phyloP scores from a whole-genome alignment of 306 rosid species.

The Sophora flavescens region DNA sequence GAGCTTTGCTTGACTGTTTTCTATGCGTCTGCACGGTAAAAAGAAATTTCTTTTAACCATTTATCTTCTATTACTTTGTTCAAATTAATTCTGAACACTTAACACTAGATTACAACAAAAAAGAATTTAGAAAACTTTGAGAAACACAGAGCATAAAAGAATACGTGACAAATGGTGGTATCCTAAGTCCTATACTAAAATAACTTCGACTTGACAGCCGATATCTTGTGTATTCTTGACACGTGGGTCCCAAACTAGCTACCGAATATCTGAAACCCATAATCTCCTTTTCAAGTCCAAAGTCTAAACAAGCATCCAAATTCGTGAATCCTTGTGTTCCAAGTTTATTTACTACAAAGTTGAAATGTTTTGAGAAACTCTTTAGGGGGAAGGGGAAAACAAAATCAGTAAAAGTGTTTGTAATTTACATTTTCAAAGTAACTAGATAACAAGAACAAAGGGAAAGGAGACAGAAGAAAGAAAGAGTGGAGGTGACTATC shows the following conservation, averaged over 20 bases:
- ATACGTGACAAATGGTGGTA: background rate
- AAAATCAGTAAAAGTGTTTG: background rate
- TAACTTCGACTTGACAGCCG: conserved; percentile 7
- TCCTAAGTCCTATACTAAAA: conserved; percentile 12
- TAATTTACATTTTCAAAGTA: background rate
- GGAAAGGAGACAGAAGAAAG: background rate
- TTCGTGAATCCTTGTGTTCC: background rate
- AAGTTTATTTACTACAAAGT: conserved; percentile 5
- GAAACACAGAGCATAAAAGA: conserved; percentile 28
- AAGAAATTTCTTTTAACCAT: background rate
- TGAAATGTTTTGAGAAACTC: conserved; percentile 6
- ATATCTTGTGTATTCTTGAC: background rate
- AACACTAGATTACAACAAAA: background rate
- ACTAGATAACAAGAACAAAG: conserved; percentile 7
- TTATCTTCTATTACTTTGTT: conserved; percentile 1
- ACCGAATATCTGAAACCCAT: conserved; percentile 22
- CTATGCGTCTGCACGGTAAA: conserved; percentile 70
- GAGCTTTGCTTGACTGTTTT: conserved; percentile 57
- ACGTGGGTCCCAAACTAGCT: background rate
- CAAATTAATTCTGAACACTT: conserved; percentile 12
- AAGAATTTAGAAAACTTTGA: background rate
- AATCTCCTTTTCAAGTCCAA: conserved; percentile 1
- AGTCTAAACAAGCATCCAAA: conserved; percentile 18
- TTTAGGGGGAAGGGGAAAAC: conserved; percentile 8
- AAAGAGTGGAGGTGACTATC: conserved; percentile 20